A percentile compares a stretch with the other conserved stretches of the same genome.
These are phyloP conservation scores for Blastocystis sp. DNA, from an alignment of 352 stramenopile species.

Conservation along the genomic window DNA sequence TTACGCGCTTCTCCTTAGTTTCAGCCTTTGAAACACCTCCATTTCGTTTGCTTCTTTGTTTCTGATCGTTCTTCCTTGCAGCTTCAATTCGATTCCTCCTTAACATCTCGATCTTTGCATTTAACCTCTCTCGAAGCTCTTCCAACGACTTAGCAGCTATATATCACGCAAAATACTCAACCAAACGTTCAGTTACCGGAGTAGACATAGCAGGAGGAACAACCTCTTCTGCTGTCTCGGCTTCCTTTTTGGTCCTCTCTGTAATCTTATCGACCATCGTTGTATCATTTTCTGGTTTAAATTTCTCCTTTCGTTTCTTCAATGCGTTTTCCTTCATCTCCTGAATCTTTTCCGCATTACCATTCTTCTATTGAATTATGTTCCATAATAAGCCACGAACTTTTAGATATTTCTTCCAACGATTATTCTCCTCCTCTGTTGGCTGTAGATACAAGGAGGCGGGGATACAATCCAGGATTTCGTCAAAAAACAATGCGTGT, in stretches of 20 bases:
- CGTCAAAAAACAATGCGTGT: slow-evolving; percentile 47
- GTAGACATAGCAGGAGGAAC: not conserved
- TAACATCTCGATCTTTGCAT: slow-evolving; percentile 54
- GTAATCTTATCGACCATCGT: slow-evolving; percentile 34
- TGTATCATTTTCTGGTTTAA: not conserved
- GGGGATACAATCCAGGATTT: slow-evolving; percentile 38
- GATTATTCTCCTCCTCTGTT: not conserved
- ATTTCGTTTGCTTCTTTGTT: not conserved
- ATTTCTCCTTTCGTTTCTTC: slow-evolving; percentile 26
- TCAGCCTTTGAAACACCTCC: not conserved
- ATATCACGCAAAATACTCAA: not conserved
- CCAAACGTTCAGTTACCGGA: not conserved
- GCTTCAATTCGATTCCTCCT: slow-evolving; percentile 35
- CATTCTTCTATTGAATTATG: slow-evolving; percentile 44
- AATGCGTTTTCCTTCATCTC: slow-evolving; percentile 45
- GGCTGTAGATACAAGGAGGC: slow-evolving; percentile 42
- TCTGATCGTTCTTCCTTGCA: slow-evolving; percentile 8
- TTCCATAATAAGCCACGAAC: not conserved
- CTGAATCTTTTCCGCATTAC: slow-evolving; percentile 20
- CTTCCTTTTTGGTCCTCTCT: not conserved
- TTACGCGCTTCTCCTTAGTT: not conserved
- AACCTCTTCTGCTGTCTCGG: not conserved
- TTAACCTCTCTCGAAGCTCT: slow-evolving; percentile 25
- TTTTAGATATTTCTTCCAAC: slow-evolving; percentile 31
- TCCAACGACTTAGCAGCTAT: slow-evolving; percentile 40